A percentile compares a stretch with the other conserved stretches of the same genome.
Evolutionary conservation across 371 early-diverging fungal genomes (phyloP).

Genomic region (Nematocida ironsii): DNA sequence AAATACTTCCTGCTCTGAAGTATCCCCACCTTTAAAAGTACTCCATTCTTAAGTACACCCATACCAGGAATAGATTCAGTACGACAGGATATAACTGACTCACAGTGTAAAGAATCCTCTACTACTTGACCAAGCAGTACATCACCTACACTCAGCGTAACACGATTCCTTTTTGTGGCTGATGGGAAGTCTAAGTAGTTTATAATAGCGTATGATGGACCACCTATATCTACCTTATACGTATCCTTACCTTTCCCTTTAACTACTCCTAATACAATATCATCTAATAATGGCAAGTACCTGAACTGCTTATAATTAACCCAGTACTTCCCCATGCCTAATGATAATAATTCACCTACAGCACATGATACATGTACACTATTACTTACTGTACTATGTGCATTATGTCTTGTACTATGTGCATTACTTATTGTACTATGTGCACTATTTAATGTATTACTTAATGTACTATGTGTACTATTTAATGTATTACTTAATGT

Average conservation of each 20-base stretch:
- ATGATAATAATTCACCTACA: constrained; percentile 24
- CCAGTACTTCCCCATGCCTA: constrained; percentile 42
- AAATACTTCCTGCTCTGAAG: constrained; percentile 57
- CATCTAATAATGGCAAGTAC: constrained; percentile 63
- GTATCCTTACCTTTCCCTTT: constrained; percentile 58
- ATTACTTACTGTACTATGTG: too few species aligned
- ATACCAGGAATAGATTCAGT: constrained; percentile 57
- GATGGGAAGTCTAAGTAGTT: constrained; percentile 65
- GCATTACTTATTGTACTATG: too few species aligned
- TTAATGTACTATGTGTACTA: too few species aligned
- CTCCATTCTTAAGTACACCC: constrained; percentile 61
- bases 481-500: too few species aligned
- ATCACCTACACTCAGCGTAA: constrained; percentile 61
- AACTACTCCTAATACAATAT: constrained; percentile 66
- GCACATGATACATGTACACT: not conserved
- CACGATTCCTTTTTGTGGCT: constrained; percentile 69
- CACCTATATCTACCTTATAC: constrained; percentile 62
- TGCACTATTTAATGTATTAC: too few species aligned
- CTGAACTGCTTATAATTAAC: constrained; percentile 38
- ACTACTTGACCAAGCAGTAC: constrained; percentile 61
- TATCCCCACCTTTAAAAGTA: constrained; percentile 59
- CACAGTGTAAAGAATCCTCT: constrained; percentile 42
- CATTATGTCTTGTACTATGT: too few species aligned
- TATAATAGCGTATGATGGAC: constrained; percentile 46
- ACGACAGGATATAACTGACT: constrained; percentile 60